Evolutionary conservation across 2,329 filamentous ascomycete genomes (phyloP).

Genomic region (Ambrosiella cleistominuta): DNA sequence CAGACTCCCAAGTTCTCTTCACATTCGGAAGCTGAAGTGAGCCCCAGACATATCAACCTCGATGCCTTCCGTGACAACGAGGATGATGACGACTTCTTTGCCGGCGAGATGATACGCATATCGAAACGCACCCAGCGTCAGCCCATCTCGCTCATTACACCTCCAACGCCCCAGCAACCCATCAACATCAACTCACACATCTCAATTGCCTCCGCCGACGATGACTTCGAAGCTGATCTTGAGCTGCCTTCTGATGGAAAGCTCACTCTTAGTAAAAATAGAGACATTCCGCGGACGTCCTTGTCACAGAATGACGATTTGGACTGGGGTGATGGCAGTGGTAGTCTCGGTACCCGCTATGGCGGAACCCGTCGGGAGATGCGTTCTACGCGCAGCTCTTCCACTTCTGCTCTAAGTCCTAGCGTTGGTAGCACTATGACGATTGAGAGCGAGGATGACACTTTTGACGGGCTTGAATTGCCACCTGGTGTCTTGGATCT

Average conservation of each 20-base stretch:
- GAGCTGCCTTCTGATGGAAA: constrained; percentile 52
- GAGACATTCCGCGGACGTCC: constrained; percentile 36
- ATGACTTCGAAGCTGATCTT: constrained; percentile 56
- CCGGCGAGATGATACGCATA: constrained; percentile 52
- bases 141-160: constrained; percentile 35
- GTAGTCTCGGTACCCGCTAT: constrained; percentile 77
- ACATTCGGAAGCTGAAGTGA: neutral
- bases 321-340: constrained; percentile 89
- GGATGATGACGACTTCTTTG: constrained; percentile 45
- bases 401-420: constrained; percentile 75
- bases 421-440: constrained; percentile 85
- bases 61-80: constrained; percentile 48
- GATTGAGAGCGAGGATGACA: constrained; percentile 83
- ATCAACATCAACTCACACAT: neutral
- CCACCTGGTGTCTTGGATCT: constrained; percentile 74
- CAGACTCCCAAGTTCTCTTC: constrained; percentile 8
- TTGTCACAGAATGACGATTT: constrained; percentile 56
- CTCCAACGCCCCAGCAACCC: constrained; percentile 34
- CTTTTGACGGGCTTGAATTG: constrained; percentile 72
- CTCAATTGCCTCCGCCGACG: constrained; percentile 25
- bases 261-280: constrained; percentile 43
- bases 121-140: constrained; percentile 40
- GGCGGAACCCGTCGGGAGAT: constrained; percentile 68
- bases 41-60: constrained; percentile 28
- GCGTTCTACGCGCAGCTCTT: constrained; percentile 70